These are phyloP conservation scores for Phialophora macrospora DNA, from an alignment of 2,329 filamentous ascomycete species.

Conservation along the genomic window DNA sequence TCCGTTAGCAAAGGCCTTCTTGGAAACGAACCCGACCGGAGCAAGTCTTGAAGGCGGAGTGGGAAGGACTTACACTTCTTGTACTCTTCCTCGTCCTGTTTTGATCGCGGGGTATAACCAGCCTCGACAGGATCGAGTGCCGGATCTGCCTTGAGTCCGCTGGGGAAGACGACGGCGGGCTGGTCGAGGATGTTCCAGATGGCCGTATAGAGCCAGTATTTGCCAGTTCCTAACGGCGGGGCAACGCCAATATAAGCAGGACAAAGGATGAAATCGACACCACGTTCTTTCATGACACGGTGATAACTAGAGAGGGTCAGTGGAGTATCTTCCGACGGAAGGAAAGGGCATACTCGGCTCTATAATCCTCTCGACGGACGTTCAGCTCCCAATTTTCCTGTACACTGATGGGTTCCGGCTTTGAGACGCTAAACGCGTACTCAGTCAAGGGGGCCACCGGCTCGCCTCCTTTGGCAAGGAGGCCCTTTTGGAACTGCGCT, in stretches of 20 bases:
- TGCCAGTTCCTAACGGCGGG: slow-evolving; percentile 57
- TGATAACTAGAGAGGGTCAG: too few species aligned
- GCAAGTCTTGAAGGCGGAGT: too few species aligned
- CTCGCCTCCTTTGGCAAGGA: slow-evolving; percentile 61
- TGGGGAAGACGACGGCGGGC: slow-evolving; percentile 65
- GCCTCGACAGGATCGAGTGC: slow-evolving; percentile 27
- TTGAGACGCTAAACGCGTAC: slow-evolving; percentile 57
- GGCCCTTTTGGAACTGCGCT: slow-evolving; percentile 57
- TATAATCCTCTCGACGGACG: slow-evolving; percentile 55
- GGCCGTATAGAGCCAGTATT: slow-evolving; percentile 68
- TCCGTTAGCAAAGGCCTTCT: too few species aligned
- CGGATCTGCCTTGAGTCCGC: slow-evolving; percentile 47
- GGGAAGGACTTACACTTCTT: slow-evolving; percentile 43
- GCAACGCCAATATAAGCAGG: slow-evolving; percentile 60
- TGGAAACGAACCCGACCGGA: too few species aligned
- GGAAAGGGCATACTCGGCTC: slow-evolving; percentile 46
- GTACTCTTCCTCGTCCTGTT: slow-evolving; percentile 53
- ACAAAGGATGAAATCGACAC: slow-evolving; percentile 51
- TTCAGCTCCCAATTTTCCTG: slow-evolving; percentile 47
- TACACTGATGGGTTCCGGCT: slow-evolving; percentile 43
- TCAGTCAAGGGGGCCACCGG: slow-evolving; percentile 62
- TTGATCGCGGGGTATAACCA: slow-evolving; percentile 32
- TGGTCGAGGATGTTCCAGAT: slow-evolving; percentile 74
- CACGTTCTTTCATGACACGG: too few species aligned
- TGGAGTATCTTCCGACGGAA: too few species aligned